Evolutionary conservation across 2,329 filamentous ascomycete genomes (phyloP).

Genomic region (Monosporascus sp.): DNA sequence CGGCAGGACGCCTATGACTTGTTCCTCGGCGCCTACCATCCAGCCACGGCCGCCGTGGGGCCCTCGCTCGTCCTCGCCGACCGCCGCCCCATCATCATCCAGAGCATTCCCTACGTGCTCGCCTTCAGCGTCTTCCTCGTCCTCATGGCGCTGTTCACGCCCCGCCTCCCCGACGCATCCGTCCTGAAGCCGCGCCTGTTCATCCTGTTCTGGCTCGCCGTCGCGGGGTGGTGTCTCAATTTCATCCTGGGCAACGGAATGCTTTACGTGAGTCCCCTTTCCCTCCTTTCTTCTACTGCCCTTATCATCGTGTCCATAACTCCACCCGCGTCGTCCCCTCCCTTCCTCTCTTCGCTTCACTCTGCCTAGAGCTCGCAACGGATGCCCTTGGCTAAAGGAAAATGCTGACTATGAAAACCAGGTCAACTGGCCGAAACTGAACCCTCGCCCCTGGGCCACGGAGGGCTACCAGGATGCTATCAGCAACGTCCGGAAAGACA

Average conservation of each 20-base stretch:
- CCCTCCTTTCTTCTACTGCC: not conserved
- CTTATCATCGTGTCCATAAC: constrained; percentile 5
- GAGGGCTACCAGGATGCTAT: constrained; percentile 89
- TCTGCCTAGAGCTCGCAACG: too few species aligned
- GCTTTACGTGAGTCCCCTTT: constrained; percentile 71
- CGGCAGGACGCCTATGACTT: constrained; percentile 93
- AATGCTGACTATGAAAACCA: constrained; percentile 33
- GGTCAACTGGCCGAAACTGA: constrained; percentile 98
- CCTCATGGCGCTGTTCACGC: constrained; percentile 67
- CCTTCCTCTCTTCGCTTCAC: too few species aligned
- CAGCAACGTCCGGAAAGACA: constrained; percentile 73
- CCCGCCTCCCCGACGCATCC: constrained; percentile 63
- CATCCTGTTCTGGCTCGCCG: constrained; percentile 67
- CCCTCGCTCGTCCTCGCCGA: constrained; percentile 75
- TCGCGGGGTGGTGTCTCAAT: constrained; percentile 64
- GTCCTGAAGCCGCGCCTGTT: constrained; percentile 81
- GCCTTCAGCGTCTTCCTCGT: constrained; percentile 83
- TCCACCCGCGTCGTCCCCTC: not conserved
- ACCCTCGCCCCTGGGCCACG: constrained; percentile 76
- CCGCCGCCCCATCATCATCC: constrained; percentile 77
- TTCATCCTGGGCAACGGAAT: constrained; percentile 85
- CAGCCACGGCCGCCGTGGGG: constrained; percentile 65
- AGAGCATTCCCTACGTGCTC: constrained; percentile 88
- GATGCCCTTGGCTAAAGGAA: not conserved
- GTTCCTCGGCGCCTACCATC: constrained; percentile 82